Evolutionary conservation across 495 filamentous ascomycete genomes (phyloP), one percentile per base, ranked within the genome.

Genomic region (Penicillium fimorum): DNA sequence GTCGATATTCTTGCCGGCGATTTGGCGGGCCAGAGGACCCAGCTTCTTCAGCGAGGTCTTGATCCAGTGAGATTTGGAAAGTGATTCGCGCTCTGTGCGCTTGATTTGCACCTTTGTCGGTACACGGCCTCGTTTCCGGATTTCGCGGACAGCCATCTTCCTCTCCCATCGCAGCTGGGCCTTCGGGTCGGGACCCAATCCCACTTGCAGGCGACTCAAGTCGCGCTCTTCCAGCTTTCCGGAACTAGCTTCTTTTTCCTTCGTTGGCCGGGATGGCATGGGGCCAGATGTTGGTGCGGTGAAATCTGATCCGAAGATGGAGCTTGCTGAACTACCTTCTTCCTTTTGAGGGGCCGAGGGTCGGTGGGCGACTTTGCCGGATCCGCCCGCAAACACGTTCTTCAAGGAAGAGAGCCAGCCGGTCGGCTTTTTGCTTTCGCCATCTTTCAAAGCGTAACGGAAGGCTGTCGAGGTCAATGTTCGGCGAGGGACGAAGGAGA

Each of bases 41-140:
- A 98, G 80, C 78, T 97, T 97, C 84, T 97, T 97, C 48, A 88
- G 71, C 13, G 83, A 87, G 0, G 94, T 96, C 66, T 90, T 85
- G 57, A 96, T 73, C 59, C 77, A 78, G 20, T 84, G 79, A 47
- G 83, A 88, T 64, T 83, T 84, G 65, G 76, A 79, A 2, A 82
- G 62, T 42, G 81, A 75, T 66, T 87, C 76, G 56, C 90, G 80
- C 78, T 98, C 94, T 24, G 88, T 87, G 25, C 84, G 82, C 68
- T 83, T 78, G 47, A 96, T 80, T 42, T 79, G 70, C 54, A 87
- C 79, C 41, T 71, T 70, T 57, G 80, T 79, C 6, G 84, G 82
- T 45, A 96, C 64, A 10, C 85, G 78, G n/a, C 88, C 88, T 30
- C 87, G 78, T 12, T 81, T 77, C 9, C 79, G 80, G 49, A 96